phyloP scores from a whole-genome alignment of 2,329 filamentous ascomycete genomes.

The Blastomyces parvus region DNA sequence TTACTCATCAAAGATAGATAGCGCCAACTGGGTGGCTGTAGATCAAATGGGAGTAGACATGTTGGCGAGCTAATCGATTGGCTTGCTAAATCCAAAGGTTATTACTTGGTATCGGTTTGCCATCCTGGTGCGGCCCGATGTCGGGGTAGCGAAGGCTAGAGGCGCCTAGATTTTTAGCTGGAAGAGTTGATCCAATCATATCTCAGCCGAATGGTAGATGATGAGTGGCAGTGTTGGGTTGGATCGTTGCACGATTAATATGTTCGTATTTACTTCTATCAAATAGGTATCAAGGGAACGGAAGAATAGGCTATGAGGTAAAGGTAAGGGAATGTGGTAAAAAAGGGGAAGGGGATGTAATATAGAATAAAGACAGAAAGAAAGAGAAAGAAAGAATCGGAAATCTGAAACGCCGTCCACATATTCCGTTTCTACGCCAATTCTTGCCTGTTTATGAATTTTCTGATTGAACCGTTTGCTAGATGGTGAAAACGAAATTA shows the following conservation, averaged over 20 bases:
- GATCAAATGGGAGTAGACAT: too few species aligned
- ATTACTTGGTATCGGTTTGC: too few species aligned
- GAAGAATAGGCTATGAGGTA: background rate
- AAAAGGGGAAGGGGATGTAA: background rate
- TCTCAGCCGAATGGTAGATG: background rate
- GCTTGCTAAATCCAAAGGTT: too few species aligned
- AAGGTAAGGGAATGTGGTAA: background rate
- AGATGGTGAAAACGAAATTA: constrained; percentile 5
- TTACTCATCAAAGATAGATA: too few species aligned
- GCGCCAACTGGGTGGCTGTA: too few species aligned
- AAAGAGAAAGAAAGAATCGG: background rate
- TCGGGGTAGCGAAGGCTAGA: background rate
- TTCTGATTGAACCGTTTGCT: constrained; percentile 39
- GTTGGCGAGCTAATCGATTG: too few species aligned
- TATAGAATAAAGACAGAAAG: background rate
- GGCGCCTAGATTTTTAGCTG: background rate
- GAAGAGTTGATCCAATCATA: background rate
- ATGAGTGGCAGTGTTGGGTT: background rate
- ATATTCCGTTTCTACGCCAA: background rate
- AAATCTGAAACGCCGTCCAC: background rate
- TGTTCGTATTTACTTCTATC: constrained; percentile 5
- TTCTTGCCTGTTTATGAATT: constrained; percentile 26
- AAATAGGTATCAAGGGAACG: constrained; percentile 8
- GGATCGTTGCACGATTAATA: background rate
- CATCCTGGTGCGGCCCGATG: too few species aligned